These are phyloP conservation scores for Phaeoacremonium minimum DNA, from an alignment of 2,329 filamentous ascomycete genomes.

Conservation along the genomic window DNA sequence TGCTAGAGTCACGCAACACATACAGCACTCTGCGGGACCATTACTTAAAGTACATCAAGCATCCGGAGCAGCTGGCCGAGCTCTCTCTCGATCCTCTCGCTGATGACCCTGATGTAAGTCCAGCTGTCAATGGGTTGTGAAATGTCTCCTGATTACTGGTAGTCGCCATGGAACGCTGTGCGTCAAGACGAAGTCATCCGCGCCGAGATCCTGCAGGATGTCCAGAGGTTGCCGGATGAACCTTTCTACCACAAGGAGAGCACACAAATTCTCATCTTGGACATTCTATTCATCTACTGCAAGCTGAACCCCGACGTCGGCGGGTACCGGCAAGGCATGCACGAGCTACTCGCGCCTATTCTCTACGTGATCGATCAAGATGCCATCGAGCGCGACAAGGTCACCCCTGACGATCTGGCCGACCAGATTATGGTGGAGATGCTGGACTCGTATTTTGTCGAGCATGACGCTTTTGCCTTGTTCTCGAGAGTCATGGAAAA, in stretches of 20 bases:
- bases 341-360: conserved; percentile 88
- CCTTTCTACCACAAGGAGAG: conserved; percentile 78
- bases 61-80: conserved; percentile 72
- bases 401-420: conserved; percentile 24
- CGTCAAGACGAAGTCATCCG: conserved; percentile 80
- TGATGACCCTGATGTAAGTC: conserved; percentile 62
- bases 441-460: conserved; percentile 70
- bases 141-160: conserved; percentile 16
- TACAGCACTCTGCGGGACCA: conserved; percentile 70
- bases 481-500: conserved; percentile 86
- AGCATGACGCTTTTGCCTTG: conserved; percentile 86
- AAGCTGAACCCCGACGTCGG: conserved; percentile 84
- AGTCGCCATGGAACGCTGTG: conserved; percentile 90
- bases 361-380: conserved; percentile 81
- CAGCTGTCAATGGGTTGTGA: not conserved
- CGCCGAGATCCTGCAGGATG: conserved; percentile 89
- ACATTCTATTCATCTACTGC: conserved; percentile 91
- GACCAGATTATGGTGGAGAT: conserved; percentile 58
- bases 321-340: conserved; percentile 97
- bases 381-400: conserved; percentile 54
- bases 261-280: conserved; percentile 76
- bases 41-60: conserved; percentile 76
- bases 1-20: conserved; percentile 66
- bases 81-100: conserved; percentile 77
- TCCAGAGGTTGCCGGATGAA: conserved; percentile 88